Evolutionary conservation across 2,329 filamentous ascomycete genomes (phyloP), one percentile per base, ranked within the genome.

Genomic region (Exutisphaerella laricina): DNA sequence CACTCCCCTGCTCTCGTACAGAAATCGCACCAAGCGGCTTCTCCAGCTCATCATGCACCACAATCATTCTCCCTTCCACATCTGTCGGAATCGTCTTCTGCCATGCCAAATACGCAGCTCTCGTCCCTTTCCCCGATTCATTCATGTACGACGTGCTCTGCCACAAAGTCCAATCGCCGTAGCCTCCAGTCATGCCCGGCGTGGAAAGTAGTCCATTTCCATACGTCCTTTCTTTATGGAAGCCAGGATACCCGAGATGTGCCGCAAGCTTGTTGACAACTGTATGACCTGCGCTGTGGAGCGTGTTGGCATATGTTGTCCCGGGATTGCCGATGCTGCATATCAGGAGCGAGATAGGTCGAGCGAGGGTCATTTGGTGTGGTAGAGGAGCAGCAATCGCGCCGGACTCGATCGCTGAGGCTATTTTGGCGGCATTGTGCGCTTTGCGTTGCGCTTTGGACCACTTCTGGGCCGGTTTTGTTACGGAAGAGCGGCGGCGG

Each of bases 11-110:
- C 1, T 54, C 55, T n/a, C 56, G 76, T 4, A 86, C 70, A 36
- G 71, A 78, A 10, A 94, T 74, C 25, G 74, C 73, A 0, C 88
- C 88, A 2, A 88, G 59, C 2, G 75, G 69, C 30, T 77, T 73
- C 58, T 96, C 89, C 23, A 97, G 67, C 62, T 97, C 90, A 62
- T 97, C 90, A 63, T 97, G 88, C 14, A 97, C 70, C 9, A 97
- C 70, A 0, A 97, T 79, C 12, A 98, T 65, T 3, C 71, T 67
- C 3, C 72, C 67, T 13, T 63, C 60, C 14, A 49, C 44, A 42
- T 56, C 43, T 18, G 69, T 10, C 70, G 53, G 69, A 51, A 50
- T 55, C 10, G 32, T 43, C 20, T 48, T 51, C 4, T 45, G 45
- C 66, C 46, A 80, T n/a, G 77, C 69, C 29, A 72, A 73, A 72